These are phyloP conservation scores for Cladophialophora immunda DNA, from an alignment of 2,329 filamentous ascomycete species.

Conservation along the genomic window DNA sequence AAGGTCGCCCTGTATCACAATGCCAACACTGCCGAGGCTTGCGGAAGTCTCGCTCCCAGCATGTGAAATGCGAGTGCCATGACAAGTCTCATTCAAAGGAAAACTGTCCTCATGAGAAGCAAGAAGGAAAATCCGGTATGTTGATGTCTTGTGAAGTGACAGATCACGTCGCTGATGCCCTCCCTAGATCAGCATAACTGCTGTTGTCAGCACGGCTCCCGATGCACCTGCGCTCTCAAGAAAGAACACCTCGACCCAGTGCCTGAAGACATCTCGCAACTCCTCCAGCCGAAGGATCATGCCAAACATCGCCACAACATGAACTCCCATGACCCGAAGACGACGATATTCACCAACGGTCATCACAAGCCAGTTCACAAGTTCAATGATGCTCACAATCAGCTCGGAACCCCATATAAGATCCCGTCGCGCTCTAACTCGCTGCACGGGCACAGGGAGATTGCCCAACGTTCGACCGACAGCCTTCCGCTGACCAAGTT, in stretches of 20 bases:
- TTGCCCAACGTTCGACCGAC: slow-evolving; percentile 62
- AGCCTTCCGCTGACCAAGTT: slow-evolving; percentile 56
- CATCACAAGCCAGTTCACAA: slow-evolving; percentile 72
- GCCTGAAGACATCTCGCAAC: slow-evolving; percentile 48
- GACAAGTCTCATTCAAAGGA: slow-evolving; percentile 70
- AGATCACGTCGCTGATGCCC: slow-evolving; percentile 7
- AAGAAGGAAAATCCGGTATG: slow-evolving; percentile 47
- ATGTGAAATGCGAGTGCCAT: slow-evolving; percentile 96
- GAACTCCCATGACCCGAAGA: slow-evolving; percentile 62
- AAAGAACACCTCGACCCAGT: slow-evolving; percentile 63
- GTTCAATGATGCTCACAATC: slow-evolving; percentile 71
- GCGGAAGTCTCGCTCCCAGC: slow-evolving; percentile 93
- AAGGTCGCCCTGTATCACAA: slow-evolving; percentile 96
- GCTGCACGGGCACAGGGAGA: slow-evolving; percentile 55
- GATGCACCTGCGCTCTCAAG: slow-evolving; percentile 68
- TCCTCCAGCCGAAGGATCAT: slow-evolving; percentile 53
- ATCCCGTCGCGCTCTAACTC: slow-evolving; percentile 63
- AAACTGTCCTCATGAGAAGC: slow-evolving; percentile 46
- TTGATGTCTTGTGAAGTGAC: not conserved
- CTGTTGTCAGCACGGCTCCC: slow-evolving; percentile 66
- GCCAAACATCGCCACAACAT: slow-evolving; percentile 64
- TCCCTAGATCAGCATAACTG: slow-evolving; percentile 42
- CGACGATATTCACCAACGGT: slow-evolving; percentile 70
- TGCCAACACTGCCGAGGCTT: slow-evolving; percentile 95
- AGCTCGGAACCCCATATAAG: slow-evolving; percentile 67